phyloP scores from a whole-genome alignment of 345 rosid genomes.

The Citrus inodora region DNA sequence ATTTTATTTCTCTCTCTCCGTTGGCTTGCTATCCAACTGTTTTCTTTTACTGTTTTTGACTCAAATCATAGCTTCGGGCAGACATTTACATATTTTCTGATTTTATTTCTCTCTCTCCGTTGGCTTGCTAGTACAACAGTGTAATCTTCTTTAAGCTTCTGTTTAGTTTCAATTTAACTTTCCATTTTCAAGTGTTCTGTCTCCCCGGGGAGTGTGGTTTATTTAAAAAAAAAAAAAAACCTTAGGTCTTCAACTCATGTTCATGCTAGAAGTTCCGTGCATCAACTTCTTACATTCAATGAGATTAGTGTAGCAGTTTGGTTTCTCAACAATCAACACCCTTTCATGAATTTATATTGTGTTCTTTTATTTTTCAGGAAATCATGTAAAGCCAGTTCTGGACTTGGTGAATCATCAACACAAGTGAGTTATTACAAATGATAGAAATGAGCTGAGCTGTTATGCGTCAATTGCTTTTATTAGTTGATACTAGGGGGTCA shows the following conservation, averaged over 20 bases:
- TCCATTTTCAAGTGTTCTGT: background rate
- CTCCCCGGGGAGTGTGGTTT: background rate
- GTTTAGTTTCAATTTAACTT: background rate
- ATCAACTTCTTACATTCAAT: background rate
- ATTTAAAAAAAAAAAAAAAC: background rate
- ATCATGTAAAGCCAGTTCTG: constrained; percentile 55
- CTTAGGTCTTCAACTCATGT: background rate
- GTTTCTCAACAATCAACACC: background rate
- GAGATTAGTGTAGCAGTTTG: background rate
- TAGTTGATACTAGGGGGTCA: background rate
- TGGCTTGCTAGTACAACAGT: background rate
- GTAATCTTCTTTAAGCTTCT: background rate
- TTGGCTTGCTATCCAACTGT: constrained; percentile 3
- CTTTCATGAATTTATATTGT: background rate
- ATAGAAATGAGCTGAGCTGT: background rate
- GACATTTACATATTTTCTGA: background rate
- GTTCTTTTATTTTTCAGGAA: constrained; percentile 39
- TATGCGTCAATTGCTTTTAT: background rate
- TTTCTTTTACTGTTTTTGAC: background rate
- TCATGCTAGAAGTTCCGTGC: background rate
- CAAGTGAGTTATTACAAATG: constrained; percentile 52
- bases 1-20: background rate
- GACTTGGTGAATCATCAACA: constrained; percentile 82
- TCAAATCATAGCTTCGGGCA: background rate
- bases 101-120: background rate